Percentiles rank a stretch among this genome's conserved stretches.
These are phyloP conservation scores for Entophlyctis luteolus DNA, from an alignment of 192 early-diverging fungal genomes.

Conservation along the genomic window DNA sequence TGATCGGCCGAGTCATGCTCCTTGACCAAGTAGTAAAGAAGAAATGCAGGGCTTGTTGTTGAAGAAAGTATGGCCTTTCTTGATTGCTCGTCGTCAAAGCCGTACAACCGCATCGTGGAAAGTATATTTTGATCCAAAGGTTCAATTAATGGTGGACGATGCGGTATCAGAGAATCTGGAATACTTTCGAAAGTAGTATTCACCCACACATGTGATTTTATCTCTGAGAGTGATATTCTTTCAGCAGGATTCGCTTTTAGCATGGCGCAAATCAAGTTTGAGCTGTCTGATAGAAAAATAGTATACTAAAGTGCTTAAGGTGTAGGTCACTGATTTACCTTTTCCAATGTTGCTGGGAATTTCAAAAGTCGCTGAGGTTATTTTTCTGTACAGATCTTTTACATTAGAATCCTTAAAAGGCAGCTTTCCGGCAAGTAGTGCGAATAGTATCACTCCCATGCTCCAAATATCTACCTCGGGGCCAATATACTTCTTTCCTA, in stretches of 20 bases:
- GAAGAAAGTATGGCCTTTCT: slow-evolving; percentile 15
- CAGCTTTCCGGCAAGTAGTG: slow-evolving; percentile 86
- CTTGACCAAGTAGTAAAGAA: slow-evolving; percentile 40
- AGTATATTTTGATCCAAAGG: slow-evolving; percentile 30
- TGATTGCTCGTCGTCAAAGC: slow-evolving; percentile 29
- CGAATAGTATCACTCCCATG: slow-evolving; percentile 92
- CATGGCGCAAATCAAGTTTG: slow-evolving; percentile 41
- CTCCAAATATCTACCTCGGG: slow-evolving; percentile 98
- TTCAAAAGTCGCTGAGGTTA: slow-evolving; percentile 36
- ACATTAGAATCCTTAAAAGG: slow-evolving; percentile 96
- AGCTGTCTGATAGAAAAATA: slow-evolving; percentile 27
- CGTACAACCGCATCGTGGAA: slow-evolving; percentile 43
- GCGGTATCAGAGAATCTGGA: slow-evolving; percentile 33
- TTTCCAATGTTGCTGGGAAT: slow-evolving; percentile 30
- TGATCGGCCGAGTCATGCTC: slow-evolving; percentile 38
- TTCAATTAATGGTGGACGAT: slow-evolving; percentile 17
- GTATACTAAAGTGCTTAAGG: neutral
- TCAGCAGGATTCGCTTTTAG: slow-evolving; percentile 36
- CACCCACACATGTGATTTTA: slow-evolving; percentile 42
- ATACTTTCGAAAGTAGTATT: slow-evolving; percentile 62
- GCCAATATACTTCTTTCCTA: slow-evolving; percentile 71
- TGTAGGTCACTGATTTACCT: too few relatives aligned
- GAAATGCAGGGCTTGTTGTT: slow-evolving; percentile 35
- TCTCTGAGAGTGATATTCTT: slow-evolving; percentile 39
- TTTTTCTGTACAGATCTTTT: slow-evolving; percentile 45